phyloP scores from a whole-genome alignment of 495 filamentous ascomycete species.

The Podospora didyma region DNA sequence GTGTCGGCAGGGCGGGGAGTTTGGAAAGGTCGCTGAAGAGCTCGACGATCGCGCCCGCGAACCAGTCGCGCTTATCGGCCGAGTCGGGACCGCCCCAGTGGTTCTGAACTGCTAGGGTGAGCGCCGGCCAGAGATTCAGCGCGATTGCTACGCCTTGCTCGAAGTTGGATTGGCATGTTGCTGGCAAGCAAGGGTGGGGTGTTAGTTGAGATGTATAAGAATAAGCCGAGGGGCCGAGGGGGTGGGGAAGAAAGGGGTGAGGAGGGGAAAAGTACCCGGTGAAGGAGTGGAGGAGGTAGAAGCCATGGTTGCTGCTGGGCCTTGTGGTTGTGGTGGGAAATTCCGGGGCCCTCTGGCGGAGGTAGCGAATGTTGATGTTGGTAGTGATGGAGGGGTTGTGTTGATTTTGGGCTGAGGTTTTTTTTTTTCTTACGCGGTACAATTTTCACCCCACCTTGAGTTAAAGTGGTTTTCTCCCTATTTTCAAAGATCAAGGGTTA shows the following conservation, averaged over 20 bases:
- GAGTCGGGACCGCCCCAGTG: slow-evolving; percentile 86
- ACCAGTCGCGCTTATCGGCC: slow-evolving; percentile 90
- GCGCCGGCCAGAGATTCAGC: slow-evolving; percentile 78
- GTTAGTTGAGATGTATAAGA: background rate
- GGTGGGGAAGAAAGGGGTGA: background rate
- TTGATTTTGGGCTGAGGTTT: slow-evolving; percentile 2
- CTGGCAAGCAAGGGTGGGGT: slow-evolving; percentile 31
- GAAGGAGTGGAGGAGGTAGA: too few species aligned
- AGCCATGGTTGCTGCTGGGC: too few species aligned
- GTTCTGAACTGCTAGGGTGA: slow-evolving; percentile 81
- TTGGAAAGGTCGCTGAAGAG: slow-evolving; percentile 61
- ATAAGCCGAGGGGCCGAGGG: background rate
- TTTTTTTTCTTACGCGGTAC: slow-evolving; percentile 16
- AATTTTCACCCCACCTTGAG: background rate
- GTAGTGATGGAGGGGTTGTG: slow-evolving; percentile 13
- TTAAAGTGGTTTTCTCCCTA: background rate
- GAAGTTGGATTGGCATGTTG: slow-evolving; percentile 67
- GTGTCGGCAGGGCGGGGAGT: slow-evolving; percentile 5
- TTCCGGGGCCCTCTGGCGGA: background rate
- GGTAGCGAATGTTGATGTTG: background rate
- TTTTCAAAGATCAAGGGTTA: background rate
- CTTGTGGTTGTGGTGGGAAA: too few species aligned
- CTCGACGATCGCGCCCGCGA: slow-evolving; percentile 83
- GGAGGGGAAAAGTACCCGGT: too few species aligned
- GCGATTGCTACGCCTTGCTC: slow-evolving; percentile 77